These are phyloP conservation scores for Apium graveolens DNA, from an alignment of 129 eudicot genomes.

Conservation along the genomic window DNA sequence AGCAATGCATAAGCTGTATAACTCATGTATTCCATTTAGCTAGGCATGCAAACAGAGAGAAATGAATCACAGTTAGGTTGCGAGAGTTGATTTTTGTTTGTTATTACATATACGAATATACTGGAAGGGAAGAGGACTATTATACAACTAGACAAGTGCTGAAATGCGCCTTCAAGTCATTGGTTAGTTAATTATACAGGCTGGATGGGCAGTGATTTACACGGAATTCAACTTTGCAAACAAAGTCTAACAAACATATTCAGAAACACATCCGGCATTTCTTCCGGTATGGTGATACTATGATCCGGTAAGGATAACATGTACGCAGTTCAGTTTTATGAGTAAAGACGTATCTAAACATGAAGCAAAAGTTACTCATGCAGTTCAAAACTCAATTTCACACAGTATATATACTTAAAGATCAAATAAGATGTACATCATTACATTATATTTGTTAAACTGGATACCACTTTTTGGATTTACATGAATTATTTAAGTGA, in stretches of 20 bases:
- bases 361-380: background rate
- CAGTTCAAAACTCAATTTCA: background rate
- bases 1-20: background rate
- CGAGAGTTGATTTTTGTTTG: background rate
- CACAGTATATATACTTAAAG: background rate
- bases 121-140: background rate
- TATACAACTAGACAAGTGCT: background rate
- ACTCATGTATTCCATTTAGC: background rate
- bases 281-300: background rate
- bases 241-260: background rate
- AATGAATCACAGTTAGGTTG: background rate
- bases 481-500: background rate
- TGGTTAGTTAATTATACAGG: background rate
- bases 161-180: background rate
- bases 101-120: background rate
- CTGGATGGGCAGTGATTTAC: background rate
- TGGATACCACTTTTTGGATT: background rate
- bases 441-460: background rate
- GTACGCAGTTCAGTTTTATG: background rate
- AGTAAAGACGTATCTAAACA: background rate
- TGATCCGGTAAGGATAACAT: background rate
- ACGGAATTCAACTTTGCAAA: background rate
- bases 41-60: conserved; percentile 4
- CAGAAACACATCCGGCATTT: background rate
- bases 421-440: background rate